These are phyloP conservation scores for Blastobotrys persicus DNA, from an alignment of 1,139 yeast species.

Conservation along the genomic window DNA sequence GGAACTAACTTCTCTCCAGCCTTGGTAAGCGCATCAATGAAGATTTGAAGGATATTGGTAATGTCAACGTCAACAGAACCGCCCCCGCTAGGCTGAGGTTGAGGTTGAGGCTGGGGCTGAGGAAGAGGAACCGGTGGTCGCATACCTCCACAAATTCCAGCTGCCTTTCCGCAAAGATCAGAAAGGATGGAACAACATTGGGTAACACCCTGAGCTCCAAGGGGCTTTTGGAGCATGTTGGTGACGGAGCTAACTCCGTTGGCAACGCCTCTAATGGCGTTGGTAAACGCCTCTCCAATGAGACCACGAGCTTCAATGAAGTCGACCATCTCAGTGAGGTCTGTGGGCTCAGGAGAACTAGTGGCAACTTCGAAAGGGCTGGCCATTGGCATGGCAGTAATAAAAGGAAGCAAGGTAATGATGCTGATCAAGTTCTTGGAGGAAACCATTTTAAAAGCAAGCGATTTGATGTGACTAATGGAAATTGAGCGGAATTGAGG, in stretches of 20 bases:
- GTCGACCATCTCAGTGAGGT: background rate
- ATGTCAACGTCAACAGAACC: background rate
- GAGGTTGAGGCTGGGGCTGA: background rate
- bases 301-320: background rate
- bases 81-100: background rate
- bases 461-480: background rate
- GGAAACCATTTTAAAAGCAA: conserved; percentile 2
- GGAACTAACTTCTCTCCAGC: background rate
- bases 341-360: background rate
- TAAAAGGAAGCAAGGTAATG: background rate
- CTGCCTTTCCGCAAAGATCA: background rate
- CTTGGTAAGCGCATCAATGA: background rate
- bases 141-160: background rate
- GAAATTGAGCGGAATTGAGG: background rate
- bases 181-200: background rate
- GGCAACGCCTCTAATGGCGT: background rate
- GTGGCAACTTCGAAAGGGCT: background rate
- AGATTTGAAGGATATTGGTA: background rate
- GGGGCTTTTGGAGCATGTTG: conserved; percentile 1
- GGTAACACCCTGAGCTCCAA: background rate
- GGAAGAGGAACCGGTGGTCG: background rate
- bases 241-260: background rate
- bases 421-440: background rate
- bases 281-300: background rate
- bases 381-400: background rate